Base-by-base conservation (phyloP, 768 basidiomycete genomes). In the Auriscalpium orientale region DNA sequence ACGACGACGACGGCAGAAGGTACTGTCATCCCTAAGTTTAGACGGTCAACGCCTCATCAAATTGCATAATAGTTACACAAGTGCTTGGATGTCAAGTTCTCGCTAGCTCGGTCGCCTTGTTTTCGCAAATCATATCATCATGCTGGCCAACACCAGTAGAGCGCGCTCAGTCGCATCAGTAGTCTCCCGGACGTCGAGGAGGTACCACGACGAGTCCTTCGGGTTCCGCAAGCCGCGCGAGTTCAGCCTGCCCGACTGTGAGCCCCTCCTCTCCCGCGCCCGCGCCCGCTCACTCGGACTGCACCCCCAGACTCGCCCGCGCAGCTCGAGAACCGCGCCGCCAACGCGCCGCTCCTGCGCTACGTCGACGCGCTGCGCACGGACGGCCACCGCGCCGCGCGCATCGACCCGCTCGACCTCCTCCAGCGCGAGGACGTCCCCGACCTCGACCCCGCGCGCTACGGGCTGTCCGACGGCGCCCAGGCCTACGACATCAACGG, bases 311-410 rank as follows among this genome's bases (percentile, higher is more conserved):
- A 57, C 21, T 49, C 57, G 4, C 9, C 52, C 9, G 36, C 73
- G 0, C 88, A 91, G 62, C 75, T 92, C 13, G 66, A 74, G 51
- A 89, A 89, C 68, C 79, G 93, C 9, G 76, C 76, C 13, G 66
- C 67, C 3, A 93, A 95, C 62, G 91, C 91, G 0, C 74, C 89
- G 3, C 74, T 97, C 16, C 72, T 95, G 46, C 87, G 94, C 36
- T 95, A 93, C 66, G 89, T 93, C 11, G 94, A 95, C 67, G 86
- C 88, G 2, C 79, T 95, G 62, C 80, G 92, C n/a, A 84, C 77
- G 0, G 89, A 92, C 60, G 89, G 87, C 0, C 91, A 93, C 64
- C 82, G 90, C 34, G 90, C 91, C 3, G 91, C 91, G 0, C 77
- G 80, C 45, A 88, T 95, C 44, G 93, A 97, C 66, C 93, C 94